Conservation (phyloP, 371 early-diverging fungal species). For the Conidiobolus incongruus region DNA sequence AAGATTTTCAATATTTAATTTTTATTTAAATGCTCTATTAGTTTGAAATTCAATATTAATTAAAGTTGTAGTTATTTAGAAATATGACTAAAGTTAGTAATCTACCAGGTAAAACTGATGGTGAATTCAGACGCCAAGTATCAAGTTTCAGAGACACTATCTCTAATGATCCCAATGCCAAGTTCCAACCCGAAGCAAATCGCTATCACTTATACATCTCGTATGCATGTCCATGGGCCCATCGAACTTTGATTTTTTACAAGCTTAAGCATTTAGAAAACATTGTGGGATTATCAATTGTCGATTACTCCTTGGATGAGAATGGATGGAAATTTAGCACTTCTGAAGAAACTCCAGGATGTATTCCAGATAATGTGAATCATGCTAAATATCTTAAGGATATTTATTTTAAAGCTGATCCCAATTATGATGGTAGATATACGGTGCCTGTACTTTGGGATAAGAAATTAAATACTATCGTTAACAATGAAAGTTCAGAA, state of each 20-base stretch:
- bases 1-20: too few relatives aligned
- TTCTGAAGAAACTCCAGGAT: conserved; percentile 46
- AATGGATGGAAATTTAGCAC: conserved; percentile 66
- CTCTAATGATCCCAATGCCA: conserved; percentile 22
- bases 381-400: conserved; percentile 50
- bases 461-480: conserved; percentile 80
- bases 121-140: conserved; percentile 66
- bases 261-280: conserved; percentile 65
- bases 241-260: conserved; percentile 66
- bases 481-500: conserved; percentile 90
- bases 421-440: conserved; percentile 27
- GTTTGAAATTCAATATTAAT: too few relatives aligned
- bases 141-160: conserved; percentile 60
- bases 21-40: too few relatives aligned
- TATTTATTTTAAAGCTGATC: conserved; percentile 69
- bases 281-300: conserved; percentile 56
- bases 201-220: conserved; percentile 59
- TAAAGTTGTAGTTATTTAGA: too few relatives aligned
- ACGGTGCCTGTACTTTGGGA: conserved; percentile 86
- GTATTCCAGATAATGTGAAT: conserved; percentile 53
- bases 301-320: conserved; percentile 53
- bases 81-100: too few relatives aligned
- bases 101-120: too few relatives aligned
- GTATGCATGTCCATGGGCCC: conserved; percentile 83
- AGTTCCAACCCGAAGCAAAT: conserved; percentile 51